Base-by-base conservation (phyloP, 192 early-diverging fungal genomes). In the Gaertneriomyces semiglobifer region DNA sequence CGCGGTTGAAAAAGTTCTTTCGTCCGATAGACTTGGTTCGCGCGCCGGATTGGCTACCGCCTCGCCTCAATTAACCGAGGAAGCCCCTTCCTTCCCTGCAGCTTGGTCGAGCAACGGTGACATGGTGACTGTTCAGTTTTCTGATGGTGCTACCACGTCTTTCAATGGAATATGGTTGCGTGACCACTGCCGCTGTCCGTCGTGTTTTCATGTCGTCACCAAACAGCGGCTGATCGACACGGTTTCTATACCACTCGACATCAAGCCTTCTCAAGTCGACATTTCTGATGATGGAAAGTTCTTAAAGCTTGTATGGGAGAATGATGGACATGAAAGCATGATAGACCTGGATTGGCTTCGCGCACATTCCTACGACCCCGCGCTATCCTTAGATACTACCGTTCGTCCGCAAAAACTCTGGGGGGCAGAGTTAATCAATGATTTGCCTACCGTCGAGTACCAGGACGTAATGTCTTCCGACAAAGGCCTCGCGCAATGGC, bases 191-290 rank as follows among this genome's bases (percentile, higher is more conserved):
- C 81, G 79, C 25, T 93, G 92, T 56, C 74, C 81, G 3, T 50
- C 83, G 42, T 93, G 92, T 66, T 93, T 84, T 69, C 92, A 92
- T 53, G 67, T 79, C 5, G 69, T 84, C 12, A 92, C 92, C 0
- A 89, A 88, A 50, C 92, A 93, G 69, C 74, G 92, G 9, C 77
- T 92, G 11, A 63, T 91, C 11, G 79, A 90, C 65, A 92, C 92
- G 4, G 58, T 42, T 18, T 64, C 77, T 50, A 81, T 90, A 48
- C 86, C 86, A n/a, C 58, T 75, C 39, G 74, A 86, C 60, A 85
- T 89, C 40, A 62, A 68, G 41, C 80, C 86, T 12, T 69, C 62
- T 11, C 57, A 64, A 5, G 70, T 84, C 16, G 40, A 74, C 8
- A 68, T 81, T 12, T 72, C 71, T 1, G 41, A 43, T 6, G 71